Evolutionary conservation across 1,284 basidiomycete species (phyloP).

Genomic region (Rhodotorula sp.): DNA sequence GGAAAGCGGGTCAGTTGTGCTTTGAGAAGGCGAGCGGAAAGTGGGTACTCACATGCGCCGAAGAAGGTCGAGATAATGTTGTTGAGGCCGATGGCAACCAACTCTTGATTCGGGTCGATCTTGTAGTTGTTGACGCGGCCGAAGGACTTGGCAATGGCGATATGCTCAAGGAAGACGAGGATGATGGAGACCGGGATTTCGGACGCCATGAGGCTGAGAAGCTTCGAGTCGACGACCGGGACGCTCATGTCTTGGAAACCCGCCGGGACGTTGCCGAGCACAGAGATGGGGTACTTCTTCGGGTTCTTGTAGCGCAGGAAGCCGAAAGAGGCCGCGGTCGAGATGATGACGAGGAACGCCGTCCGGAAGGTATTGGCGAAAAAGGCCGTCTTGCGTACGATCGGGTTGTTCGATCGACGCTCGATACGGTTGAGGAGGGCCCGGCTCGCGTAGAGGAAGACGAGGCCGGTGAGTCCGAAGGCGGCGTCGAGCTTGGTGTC

Average conservation of each 20-base stretch:
- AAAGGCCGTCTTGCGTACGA: constrained; percentile 72
- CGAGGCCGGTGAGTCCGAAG: constrained; percentile 77
- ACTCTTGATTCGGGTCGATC: constrained; percentile 95
- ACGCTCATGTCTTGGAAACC: constrained; percentile 63
- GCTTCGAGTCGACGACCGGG: constrained; percentile 62
- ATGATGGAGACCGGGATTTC: constrained; percentile 90
- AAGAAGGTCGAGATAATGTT: constrained; percentile 51
- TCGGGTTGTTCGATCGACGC: constrained; percentile 15
- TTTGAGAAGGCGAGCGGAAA: neutral
- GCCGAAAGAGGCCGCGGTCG: constrained; percentile 83
- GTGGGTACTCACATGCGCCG: constrained; percentile 56
- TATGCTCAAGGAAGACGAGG: constrained; percentile 92
- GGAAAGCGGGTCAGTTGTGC: neutral
- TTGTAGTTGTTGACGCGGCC: constrained; percentile 95
- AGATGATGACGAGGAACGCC: constrained; percentile 78
- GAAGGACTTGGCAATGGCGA: constrained; percentile 83
- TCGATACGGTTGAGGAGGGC: constrained; percentile 57
- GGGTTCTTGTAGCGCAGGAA: constrained; percentile 62
- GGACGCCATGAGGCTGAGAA: constrained; percentile 64
- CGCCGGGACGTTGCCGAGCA: constrained; percentile 69
- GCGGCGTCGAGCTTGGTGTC: constrained; percentile 76
- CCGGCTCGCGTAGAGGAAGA: constrained; percentile 72
- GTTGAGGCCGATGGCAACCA: constrained; percentile 93
- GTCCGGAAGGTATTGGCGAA: constrained; percentile 81
- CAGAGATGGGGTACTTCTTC: constrained; percentile 75